A percentile compares a stretch with the other conserved stretches of the same genome.
Evolutionary conservation across 345 rosid species (phyloP).

Genomic region (Cardiospermum halicacabum): DNA sequence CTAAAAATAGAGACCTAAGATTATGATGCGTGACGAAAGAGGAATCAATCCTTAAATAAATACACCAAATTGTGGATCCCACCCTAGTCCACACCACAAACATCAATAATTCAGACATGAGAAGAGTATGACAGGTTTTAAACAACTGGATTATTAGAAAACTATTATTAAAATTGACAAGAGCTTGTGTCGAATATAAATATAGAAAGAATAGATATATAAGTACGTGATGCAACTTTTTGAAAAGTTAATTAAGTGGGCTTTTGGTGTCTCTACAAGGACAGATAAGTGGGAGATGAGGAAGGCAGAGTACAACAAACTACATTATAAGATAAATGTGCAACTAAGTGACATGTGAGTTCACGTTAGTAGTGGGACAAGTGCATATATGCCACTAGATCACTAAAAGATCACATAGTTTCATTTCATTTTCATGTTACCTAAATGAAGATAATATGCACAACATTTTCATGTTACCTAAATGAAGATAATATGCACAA

Average conservation of each 20-base stretch:
- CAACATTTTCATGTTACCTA: no score
- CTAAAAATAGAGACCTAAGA: not conserved
- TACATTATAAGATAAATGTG: not conserved
- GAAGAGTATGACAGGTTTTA: not conserved
- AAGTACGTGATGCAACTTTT: not conserved
- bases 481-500: no score
- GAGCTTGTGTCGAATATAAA: no score
- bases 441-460: no score
- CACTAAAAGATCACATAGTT: no score
- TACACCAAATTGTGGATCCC: not conserved
- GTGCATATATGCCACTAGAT: no score
- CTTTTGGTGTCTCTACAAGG: not conserved
- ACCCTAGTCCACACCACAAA: no score
- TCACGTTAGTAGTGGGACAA: no score
- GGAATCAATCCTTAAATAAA: not conserved
- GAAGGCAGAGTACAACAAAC: not conserved
- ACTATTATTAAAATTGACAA: no score
- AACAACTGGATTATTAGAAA: not conserved
- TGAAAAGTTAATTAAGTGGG: not conserved
- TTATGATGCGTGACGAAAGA: not conserved
- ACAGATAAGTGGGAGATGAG: not conserved
- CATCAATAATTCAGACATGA: not conserved
- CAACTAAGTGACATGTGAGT: no score
- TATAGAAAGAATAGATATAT: not conserved
- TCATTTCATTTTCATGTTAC: no score